These are phyloP conservation scores for Clavaria fumosa DNA, from an alignment of 768 basidiomycete species.

Conservation along the genomic window DNA sequence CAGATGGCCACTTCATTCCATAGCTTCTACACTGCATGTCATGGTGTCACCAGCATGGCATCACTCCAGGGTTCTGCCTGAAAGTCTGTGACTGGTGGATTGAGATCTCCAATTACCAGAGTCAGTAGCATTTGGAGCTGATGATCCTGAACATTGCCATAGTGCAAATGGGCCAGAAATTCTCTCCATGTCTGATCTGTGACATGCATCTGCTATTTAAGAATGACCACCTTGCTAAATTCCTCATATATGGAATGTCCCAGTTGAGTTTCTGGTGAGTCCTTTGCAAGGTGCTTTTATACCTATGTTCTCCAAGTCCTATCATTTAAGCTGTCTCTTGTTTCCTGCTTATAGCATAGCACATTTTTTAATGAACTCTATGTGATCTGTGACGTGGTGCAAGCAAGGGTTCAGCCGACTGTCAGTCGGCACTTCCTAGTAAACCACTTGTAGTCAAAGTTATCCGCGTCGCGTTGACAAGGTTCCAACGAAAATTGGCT, in stretches of 20 bases:
- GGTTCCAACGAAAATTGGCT: too few species aligned
- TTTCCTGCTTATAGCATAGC: too few species aligned
- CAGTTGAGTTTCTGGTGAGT: constrained; percentile 1
- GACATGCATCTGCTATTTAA: constrained; percentile 21
- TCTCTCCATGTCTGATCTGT: constrained; percentile 17
- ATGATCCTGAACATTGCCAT: constrained; percentile 12
- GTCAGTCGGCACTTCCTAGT: too few species aligned
- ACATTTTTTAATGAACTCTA: too few species aligned
- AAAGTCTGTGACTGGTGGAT: constrained; percentile 10
- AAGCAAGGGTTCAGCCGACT: too few species aligned
- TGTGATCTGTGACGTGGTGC: too few species aligned
- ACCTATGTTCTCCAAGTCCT: too few species aligned
- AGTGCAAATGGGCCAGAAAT: constrained; percentile 15
- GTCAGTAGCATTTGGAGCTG: constrained; percentile 15
- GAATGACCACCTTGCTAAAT: constrained; percentile 18
- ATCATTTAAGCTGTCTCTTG: too few species aligned
- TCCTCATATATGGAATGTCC: constrained; percentile 15
- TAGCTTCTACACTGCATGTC: constrained; percentile 15
- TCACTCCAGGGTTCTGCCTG: constrained; percentile 11
- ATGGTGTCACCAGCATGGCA: constrained; percentile 16
- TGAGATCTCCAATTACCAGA: constrained; percentile 14
- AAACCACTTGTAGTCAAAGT: too few species aligned
- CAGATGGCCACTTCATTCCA: constrained; percentile 14
- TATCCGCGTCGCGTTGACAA: too few species aligned
- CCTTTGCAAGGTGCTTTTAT: too few species aligned